phyloP scores from a whole-genome alignment of 2,329 filamentous ascomycete species.

The Colletotrichum tanaceti region DNA sequence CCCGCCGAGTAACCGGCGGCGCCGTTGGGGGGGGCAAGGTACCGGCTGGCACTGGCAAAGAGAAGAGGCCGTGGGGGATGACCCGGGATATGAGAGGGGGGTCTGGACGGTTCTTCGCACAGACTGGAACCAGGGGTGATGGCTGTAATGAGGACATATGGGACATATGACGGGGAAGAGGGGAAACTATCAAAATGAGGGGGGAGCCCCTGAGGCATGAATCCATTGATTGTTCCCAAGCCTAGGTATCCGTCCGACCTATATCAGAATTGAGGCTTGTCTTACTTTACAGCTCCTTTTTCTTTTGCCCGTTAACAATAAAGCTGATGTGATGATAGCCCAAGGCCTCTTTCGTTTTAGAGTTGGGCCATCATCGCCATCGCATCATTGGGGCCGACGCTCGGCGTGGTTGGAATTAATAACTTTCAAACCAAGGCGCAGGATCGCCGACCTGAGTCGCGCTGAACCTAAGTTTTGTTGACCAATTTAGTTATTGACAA shows the following conservation, averaged over 20 bases:
- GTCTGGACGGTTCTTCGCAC: not conserved
- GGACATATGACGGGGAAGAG: constrained; percentile 5
- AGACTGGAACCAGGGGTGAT: not conserved
- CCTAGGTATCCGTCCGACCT: too few relatives aligned
- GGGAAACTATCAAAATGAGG: not conserved
- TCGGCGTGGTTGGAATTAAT: constrained; percentile 6
- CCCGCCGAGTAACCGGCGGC: not conserved
- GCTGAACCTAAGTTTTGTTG: not conserved
- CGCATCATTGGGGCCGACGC: not conserved
- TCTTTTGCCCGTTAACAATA: too few relatives aligned
- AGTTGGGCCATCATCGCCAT: not conserved
- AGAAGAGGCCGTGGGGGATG: too few relatives aligned
- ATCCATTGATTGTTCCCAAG: constrained; percentile 12
- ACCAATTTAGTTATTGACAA: not conserved
- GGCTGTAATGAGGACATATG: not conserved
- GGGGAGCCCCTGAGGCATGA: constrained; percentile 27
- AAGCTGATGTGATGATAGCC: not conserved
- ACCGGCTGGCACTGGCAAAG: not conserved
- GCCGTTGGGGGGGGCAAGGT: not conserved
- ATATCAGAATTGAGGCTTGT: too few relatives aligned
- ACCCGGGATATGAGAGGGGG: too few relatives aligned
- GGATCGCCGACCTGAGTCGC: constrained; percentile 18
- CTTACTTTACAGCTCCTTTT: too few relatives aligned
- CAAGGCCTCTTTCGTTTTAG: constrained; percentile 13
- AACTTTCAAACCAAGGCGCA: constrained; percentile 19